Percentiles rank a stretch among this genome's conserved stretches.
phyloP scores from a whole-genome alignment of 192 early-diverging fungal genomes.

The Geosiphon pyriformis region DNA sequence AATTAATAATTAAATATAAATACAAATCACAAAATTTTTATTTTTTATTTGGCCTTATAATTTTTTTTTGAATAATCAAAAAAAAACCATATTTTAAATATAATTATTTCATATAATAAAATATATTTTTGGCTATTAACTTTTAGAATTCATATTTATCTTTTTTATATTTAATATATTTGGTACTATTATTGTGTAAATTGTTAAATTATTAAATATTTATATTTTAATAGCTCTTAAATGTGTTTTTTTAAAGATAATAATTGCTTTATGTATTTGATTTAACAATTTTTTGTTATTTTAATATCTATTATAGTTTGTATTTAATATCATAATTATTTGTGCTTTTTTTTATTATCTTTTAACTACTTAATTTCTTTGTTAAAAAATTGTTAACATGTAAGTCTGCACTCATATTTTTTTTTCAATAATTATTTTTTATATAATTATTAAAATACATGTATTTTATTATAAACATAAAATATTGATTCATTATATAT shows the following conservation, averaged over 20 bases:
- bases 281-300: not conserved
- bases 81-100: too few species aligned
- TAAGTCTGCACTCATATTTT: not conserved
- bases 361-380: not conserved
- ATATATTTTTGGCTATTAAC: too few species aligned
- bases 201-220: not conserved
- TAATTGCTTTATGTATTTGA: not conserved
- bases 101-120: too few species aligned
- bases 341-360: not conserved
- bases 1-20: too few species aligned
- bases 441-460: not conserved
- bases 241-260: slow-evolving; percentile 3
- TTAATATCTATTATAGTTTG: not conserved
- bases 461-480: not conserved
- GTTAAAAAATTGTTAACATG: not conserved
- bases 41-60: too few species aligned
- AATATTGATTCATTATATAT: too few species aligned
- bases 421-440: not conserved
- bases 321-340: not conserved
- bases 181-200: too few species aligned
- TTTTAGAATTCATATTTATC: too few species aligned
- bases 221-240: too few species aligned
- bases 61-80: too few species aligned
- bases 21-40: too few species aligned
- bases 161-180: too few species aligned